Percentiles rank a stretch among this genome's conserved stretches.
These are phyloP conservation scores for Ogataea saltuana DNA, from an alignment of 805 yeast species.

Conservation along the genomic window DNA sequence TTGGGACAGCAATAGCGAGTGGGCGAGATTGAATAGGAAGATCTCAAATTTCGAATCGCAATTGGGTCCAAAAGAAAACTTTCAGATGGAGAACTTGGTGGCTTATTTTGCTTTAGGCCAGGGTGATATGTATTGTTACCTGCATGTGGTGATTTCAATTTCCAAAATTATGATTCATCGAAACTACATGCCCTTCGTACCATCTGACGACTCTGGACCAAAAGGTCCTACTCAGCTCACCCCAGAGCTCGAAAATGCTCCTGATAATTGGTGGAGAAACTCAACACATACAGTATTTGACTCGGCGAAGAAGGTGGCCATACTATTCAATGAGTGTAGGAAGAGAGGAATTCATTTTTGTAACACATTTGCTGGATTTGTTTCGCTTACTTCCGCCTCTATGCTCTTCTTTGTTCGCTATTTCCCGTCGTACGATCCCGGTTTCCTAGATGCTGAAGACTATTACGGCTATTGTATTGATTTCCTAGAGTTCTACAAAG, in stretches of 20 bases:
- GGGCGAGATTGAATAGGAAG: conserved; percentile 12
- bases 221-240: conserved; percentile 17
- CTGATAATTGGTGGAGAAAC: conserved; percentile 19
- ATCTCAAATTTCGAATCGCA: conserved; percentile 12
- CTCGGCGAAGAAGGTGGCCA: conserved; percentile 10
- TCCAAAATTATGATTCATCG: conserved; percentile 15
- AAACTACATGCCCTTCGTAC: conserved; percentile 22
- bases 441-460: conserved; percentile 11
- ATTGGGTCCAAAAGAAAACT: conserved; percentile 17
- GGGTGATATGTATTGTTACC: conserved; percentile 16
- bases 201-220: conserved; percentile 17
- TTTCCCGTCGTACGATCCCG: conserved; percentile 20
- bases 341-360: conserved; percentile 11
- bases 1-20: conserved; percentile 17
- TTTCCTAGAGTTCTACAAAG: conserved; percentile 14
- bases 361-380: conserved; percentile 18
- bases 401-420: conserved; percentile 14
- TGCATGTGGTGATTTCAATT: conserved; percentile 11
- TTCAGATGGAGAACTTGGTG: conserved; percentile 11
- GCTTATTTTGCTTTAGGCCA: conserved; percentile 18
- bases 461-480: conserved; percentile 14
- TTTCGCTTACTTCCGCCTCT: conserved; percentile 18
- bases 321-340: conserved; percentile 10
- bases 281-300: conserved; percentile 16
- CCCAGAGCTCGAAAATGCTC: conserved; percentile 13